phyloP scores from a whole-genome alignment of 768 basidiomycete species.

The Chiua virens region DNA sequence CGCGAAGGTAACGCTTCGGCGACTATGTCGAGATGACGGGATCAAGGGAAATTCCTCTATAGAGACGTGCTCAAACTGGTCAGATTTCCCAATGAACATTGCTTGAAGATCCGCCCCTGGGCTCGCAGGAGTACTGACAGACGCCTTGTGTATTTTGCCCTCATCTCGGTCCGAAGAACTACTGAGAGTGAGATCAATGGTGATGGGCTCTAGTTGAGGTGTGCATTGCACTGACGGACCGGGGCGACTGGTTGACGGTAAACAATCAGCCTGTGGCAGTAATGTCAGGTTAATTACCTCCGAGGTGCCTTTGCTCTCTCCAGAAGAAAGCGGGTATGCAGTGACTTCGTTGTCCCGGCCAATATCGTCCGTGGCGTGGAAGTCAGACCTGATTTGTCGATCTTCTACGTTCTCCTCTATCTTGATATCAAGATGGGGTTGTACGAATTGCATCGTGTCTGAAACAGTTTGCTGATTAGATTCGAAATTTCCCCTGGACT shows the following conservation, averaged over 20 bases:
- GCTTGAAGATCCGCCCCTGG: not conserved
- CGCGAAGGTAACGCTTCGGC: constrained; percentile 30
- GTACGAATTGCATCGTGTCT: not conserved
- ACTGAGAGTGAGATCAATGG: constrained; percentile 48
- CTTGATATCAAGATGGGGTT: constrained; percentile 1
- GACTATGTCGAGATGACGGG: constrained; percentile 8
- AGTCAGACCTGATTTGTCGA: not conserved
- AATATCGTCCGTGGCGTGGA: not conserved
- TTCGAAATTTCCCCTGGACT: constrained; percentile 31
- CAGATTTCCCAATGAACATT: not conserved
- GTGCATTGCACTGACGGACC: constrained; percentile 9
- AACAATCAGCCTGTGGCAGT: not conserved
- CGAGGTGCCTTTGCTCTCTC: constrained; percentile 1
- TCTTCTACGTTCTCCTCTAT: not conserved
- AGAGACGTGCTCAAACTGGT: not conserved
- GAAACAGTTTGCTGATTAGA: constrained; percentile 9
- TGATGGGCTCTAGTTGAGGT: constrained; percentile 27
- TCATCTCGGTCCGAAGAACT: constrained; percentile 19
- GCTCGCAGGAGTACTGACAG: not conserved
- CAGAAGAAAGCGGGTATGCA: constrained; percentile 2
- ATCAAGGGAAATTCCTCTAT: not conserved
- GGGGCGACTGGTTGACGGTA: constrained; percentile 11
- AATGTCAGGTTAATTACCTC: constrained; percentile 10
- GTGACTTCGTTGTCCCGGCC: not conserved
- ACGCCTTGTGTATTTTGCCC: not conserved